Evolutionary conservation across 805 yeast genomes (phyloP).

Genomic region (Jamesozyma piceae): DNA sequence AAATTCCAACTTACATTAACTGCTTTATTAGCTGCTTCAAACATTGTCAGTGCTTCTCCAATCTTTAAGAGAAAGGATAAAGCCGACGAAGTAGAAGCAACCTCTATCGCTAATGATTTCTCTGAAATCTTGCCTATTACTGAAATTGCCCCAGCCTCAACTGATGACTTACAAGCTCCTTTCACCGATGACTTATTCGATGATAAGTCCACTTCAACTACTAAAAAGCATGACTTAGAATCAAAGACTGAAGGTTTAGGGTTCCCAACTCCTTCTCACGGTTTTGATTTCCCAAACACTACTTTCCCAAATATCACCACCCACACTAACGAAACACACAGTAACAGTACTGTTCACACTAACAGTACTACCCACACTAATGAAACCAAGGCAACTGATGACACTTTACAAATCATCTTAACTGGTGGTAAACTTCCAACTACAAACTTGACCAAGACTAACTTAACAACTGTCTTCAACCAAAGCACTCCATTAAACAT

Average conservation of each 20-base stretch:
- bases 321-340: neutral
- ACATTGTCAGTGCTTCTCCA: slow-evolving; percentile 15
- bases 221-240: neutral
- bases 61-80: slow-evolving; percentile 2
- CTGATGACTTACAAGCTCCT: neutral
- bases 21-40: slow-evolving; percentile 10
- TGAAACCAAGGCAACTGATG: slow-evolving; percentile 4
- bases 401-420: slow-evolving; percentile 14
- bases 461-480: slow-evolving; percentile 15
- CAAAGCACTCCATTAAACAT: slow-evolving; percentile 16
- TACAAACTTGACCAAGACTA: slow-evolving; percentile 7
- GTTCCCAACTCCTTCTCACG: neutral
- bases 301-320: slow-evolving; percentile 1
- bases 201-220: neutral
- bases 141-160: too few species aligned
- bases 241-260: neutral
- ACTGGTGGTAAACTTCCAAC: slow-evolving; percentile 18
- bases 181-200: neutral
- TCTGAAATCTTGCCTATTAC: too few species aligned
- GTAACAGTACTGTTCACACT: slow-evolving; percentile 1
- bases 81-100: neutral
- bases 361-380: neutral
- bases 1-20: slow-evolving; percentile 8
- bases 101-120: too few species aligned
- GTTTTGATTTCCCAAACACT: neutral